phyloP scores from a whole-genome alignment of 305 asterid species.

The Nicotiana rustica region DNA sequence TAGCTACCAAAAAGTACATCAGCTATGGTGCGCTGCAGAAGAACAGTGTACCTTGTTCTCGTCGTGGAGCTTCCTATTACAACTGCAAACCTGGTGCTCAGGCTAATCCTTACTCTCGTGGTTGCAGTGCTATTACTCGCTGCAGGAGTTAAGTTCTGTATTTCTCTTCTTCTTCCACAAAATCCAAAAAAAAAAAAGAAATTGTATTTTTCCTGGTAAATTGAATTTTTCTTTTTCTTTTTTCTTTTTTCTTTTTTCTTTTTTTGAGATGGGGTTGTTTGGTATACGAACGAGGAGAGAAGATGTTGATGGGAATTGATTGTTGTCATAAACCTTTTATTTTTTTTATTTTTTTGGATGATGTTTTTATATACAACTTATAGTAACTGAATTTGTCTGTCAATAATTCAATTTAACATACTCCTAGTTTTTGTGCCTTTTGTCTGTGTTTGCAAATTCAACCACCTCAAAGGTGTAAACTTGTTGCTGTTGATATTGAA shows the following conservation, averaged over 20 bases:
- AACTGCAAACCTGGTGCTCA: slow-evolving; percentile 72
- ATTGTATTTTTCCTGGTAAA: slow-evolving; percentile 29
- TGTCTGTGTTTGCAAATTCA: neutral
- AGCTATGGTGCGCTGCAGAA: slow-evolving; percentile 76
- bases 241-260: no score
- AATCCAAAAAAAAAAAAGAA: neutral
- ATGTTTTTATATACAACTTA: slow-evolving; percentile 32
- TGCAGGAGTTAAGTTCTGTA: slow-evolving; percentile 54
- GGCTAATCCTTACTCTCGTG: slow-evolving; percentile 67
- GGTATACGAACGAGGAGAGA: slow-evolving; percentile 37
- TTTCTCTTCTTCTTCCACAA: slow-evolving; percentile 5
- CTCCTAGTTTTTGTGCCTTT: neutral
- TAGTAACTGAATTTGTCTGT: slow-evolving; percentile 35
- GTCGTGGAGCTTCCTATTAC: slow-evolving; percentile 68
- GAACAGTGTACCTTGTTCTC: slow-evolving; percentile 71
- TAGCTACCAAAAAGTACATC: slow-evolving; percentile 56
- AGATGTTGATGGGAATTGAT: slow-evolving; percentile 36
- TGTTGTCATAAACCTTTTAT: slow-evolving; percentile 29
- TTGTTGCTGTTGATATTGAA: neutral
- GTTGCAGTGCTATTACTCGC: slow-evolving; percentile 69
- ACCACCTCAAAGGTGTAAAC: neutral
- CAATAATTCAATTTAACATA: slow-evolving; percentile 35
- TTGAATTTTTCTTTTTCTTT: neutral
- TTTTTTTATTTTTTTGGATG: slow-evolving; percentile 23
- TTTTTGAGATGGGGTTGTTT: slow-evolving; percentile 36